Evolutionary conservation across 805 yeast species (phyloP), one percentile per base, ranked within the genome.

Genomic region (Metschnikowia bowlesiae): DNA sequence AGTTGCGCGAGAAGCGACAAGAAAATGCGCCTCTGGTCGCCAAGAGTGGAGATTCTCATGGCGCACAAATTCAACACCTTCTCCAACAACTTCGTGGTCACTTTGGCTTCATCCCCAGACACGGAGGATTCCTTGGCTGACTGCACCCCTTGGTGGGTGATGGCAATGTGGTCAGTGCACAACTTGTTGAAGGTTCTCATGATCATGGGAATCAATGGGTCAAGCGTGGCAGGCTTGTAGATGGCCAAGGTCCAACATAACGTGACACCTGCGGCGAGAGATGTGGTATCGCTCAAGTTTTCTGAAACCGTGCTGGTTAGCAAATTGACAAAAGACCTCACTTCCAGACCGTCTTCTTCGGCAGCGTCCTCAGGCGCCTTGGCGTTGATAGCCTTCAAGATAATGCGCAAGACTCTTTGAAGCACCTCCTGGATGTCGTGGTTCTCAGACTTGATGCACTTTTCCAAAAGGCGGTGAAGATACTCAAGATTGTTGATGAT

Each of bases 21-120:
- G 64, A 91, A 94, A 28, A 91, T 83, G 46, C 99, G 79, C 53
- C 99, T 80, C 61, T 92, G 96, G 59, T 94, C 99, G 2, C 96
- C 97, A 28, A 95, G 72, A n/a, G 81, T 78, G 0, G 95, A 81
- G 5, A 94, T 88, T 56, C 97, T 80, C 74, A 81, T 78, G 0
- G 96, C 82, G 1, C 92, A 82, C 47, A 92, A 76, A 55, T 85
- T 84, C 47, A 94, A 71, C 28, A 89, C 82, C 64, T 86, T 87
- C 52, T 86, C 89, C 41, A 94, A 70, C 34, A 90, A 68, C 51
- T 79, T 81, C 0, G 94, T 85, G 0, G 95, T 86, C 76, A 87
- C 85, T 60, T 80, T 84, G 8, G 92, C 87, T 61, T 89, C 96
- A 56, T 78, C 79, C 48, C 87, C 96, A 10, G 73, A 63, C 33